Evolutionary conservation across 2,329 filamentous ascomycete genomes (phyloP).

Genomic region (Xylaria sp.): DNA sequence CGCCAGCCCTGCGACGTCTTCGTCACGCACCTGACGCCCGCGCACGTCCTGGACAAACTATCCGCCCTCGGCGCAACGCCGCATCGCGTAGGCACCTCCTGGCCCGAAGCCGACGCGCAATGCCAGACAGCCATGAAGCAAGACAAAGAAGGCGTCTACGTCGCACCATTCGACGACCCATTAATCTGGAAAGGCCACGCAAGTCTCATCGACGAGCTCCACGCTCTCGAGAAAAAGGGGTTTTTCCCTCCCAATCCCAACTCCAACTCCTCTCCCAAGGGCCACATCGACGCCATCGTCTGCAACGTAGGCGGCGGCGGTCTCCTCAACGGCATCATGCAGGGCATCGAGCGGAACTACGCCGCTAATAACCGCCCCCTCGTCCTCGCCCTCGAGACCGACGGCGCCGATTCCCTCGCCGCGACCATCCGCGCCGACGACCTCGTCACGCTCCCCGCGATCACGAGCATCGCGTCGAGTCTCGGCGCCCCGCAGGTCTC

Average conservation of each 20-base stretch:
- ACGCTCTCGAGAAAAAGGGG: slow-evolving; percentile 33
- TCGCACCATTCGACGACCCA: slow-evolving; percentile 64
- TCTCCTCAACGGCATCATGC: slow-evolving; percentile 68
- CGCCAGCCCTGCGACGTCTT: slow-evolving; percentile 67
- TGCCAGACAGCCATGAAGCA: slow-evolving; percentile 53
- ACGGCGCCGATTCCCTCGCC: slow-evolving; percentile 65
- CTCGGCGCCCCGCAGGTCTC: slow-evolving; percentile 71
- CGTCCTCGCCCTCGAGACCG: slow-evolving; percentile 71
- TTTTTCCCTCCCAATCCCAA: slow-evolving; percentile 28
- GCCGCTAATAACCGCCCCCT: slow-evolving; percentile 34
- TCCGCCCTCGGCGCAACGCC: slow-evolving; percentile 63
- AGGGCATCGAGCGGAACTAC: slow-evolving; percentile 52
- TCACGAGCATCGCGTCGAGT: slow-evolving; percentile 70
- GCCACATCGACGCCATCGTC: slow-evolving; percentile 59
- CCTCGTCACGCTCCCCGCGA: slow-evolving; percentile 60
- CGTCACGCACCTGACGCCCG: slow-evolving; percentile 60
- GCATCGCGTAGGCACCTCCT: slow-evolving; percentile 61
- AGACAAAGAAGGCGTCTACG: slow-evolving; percentile 49
- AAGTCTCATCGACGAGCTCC: slow-evolving; percentile 51
- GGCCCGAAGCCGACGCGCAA: slow-evolving; percentile 64
- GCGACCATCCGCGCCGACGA: slow-evolving; percentile 52
- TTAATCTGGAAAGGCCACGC: slow-evolving; percentile 62
- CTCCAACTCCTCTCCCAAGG: slow-evolving; percentile 19
- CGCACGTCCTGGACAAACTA: slow-evolving; percentile 68
- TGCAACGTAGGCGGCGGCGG: slow-evolving; percentile 80